These are phyloP conservation scores for Fonsecaea nubica DNA, from an alignment of 2,329 filamentous ascomycete species.

Conservation along the genomic window DNA sequence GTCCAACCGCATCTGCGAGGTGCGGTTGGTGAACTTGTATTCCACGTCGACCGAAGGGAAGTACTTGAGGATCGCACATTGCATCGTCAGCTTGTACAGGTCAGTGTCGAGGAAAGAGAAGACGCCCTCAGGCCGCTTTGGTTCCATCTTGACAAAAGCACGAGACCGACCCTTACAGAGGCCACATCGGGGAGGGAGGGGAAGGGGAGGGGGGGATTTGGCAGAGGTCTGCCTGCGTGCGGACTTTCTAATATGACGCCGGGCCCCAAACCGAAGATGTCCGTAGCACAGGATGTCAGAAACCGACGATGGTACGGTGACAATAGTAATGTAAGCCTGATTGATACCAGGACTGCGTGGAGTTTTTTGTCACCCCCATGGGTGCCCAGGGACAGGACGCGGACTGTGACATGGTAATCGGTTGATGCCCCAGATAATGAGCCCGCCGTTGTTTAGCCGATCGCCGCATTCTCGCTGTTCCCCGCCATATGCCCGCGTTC, in stretches of 20 bases:
- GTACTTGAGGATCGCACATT: conserved; percentile 93
- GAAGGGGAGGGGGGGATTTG: not conserved
- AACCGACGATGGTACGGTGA: not conserved
- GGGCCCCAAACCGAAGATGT: not conserved
- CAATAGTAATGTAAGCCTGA: not conserved
- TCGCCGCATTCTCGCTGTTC: not conserved
- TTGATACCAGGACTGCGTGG: not conserved
- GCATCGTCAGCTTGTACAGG: conserved; percentile 98
- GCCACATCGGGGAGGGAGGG: not conserved
- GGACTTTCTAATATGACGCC: not conserved
- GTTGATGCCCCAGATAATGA: not conserved
- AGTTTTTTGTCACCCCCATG: not conserved
- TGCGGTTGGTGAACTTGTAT: conserved; percentile 95
- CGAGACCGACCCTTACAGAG: conserved; percentile 9
- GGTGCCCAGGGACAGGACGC: not conserved
- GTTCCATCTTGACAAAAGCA: conserved; percentile 27
- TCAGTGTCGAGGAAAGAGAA: conserved; percentile 83
- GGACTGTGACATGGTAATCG: not conserved
- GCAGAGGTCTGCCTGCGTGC: not conserved
- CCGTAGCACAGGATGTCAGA: not conserved
- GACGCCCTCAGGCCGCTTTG: conserved; percentile 68
- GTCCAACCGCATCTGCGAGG: conserved; percentile 88
- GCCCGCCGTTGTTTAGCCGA: not conserved
- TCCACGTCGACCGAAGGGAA: conserved; percentile 82
- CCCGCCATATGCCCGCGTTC: not conserved